Percentiles rank a stretch among this genome's conserved stretches.
phyloP scores from a whole-genome alignment of 371 early-diverging fungal species.

The Zopfochytrium polystomum region DNA sequence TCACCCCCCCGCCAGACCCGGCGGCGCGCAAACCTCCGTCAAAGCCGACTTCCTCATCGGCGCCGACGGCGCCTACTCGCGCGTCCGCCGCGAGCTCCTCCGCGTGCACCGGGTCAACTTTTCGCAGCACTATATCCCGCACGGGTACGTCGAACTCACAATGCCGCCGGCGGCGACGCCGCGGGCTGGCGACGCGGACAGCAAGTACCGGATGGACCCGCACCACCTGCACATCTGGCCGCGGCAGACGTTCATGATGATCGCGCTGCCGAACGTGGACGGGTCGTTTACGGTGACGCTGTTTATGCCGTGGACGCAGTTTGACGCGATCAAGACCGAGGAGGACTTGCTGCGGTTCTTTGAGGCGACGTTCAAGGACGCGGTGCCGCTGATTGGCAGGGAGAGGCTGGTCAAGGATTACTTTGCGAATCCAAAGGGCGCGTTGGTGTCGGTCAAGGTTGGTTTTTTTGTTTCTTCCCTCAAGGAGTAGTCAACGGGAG shows the following conservation, averaged over 20 bases:
- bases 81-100: constrained; percentile 74
- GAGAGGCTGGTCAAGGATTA: constrained; percentile 67
- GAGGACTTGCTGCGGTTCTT: constrained; percentile 73
- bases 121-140: constrained; percentile 83
- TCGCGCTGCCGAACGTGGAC: constrained; percentile 93
- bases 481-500: neutral
- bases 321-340: constrained; percentile 71
- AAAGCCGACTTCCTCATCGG: constrained; percentile 84
- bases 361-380: constrained; percentile 74
- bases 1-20: constrained; percentile 11
- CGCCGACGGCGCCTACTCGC: constrained; percentile 92
- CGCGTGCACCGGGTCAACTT: constrained; percentile 72
- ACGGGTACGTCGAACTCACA: constrained; percentile 83
- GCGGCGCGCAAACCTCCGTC: constrained; percentile 16
- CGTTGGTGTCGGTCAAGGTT: constrained; percentile 78
- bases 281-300: constrained; percentile 92
- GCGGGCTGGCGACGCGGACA: constrained; percentile 36
- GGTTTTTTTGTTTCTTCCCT: neutral
- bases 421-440: constrained; percentile 80
- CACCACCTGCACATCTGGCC: constrained; percentile 98
- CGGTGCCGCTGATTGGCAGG: constrained; percentile 70
- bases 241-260: constrained; percentile 89
- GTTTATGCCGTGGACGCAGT: constrained; percentile 88
- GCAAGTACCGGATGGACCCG: constrained; percentile 77
- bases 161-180: constrained; percentile 48